A percentile compares a stretch with the other conserved stretches of the same genome.
These are phyloP conservation scores for Anthracocystis panici-leucophaei DNA, from an alignment of 1,284 basidiomycete species.

Conservation along the genomic window DNA sequence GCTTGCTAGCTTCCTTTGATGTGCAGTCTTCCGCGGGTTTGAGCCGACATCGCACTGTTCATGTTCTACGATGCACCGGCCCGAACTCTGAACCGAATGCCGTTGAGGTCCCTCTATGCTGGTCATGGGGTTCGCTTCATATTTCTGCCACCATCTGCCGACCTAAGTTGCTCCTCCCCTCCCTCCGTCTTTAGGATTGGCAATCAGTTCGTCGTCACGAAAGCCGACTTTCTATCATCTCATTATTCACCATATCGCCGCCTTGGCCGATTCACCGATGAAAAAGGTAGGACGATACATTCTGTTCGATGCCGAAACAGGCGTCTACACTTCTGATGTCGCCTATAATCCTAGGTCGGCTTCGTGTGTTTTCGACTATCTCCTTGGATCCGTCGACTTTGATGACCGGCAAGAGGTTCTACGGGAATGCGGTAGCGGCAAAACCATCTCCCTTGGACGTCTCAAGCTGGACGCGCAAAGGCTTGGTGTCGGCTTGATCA, in stretches of 20 bases:
- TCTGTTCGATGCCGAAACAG: conserved; percentile 14
- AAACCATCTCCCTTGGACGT: conserved; percentile 28
- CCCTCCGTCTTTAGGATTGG: not conserved
- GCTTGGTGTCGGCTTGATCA: conserved; percentile 36
- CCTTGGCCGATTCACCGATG: not conserved
- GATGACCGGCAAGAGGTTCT: conserved; percentile 23
- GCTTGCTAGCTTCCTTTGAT: not conserved
- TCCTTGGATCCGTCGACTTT: conserved; percentile 21
- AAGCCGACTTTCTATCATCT: not conserved
- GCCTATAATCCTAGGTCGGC: conserved; percentile 7
- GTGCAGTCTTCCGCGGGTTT: not conserved
- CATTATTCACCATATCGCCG: not conserved
- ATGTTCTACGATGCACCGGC: not conserved
- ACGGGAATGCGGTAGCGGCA: conserved; percentile 19
- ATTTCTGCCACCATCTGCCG: not conserved
- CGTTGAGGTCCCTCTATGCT: not conserved
- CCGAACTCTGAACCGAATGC: not conserved
- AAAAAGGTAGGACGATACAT: conserved; percentile 22
- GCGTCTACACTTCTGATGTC: conserved; percentile 17
- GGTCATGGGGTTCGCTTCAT: not conserved
- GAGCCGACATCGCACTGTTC: not conserved
- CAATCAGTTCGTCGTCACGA: not conserved
- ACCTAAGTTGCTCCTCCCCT: not conserved
- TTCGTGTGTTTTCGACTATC: conserved; percentile 25
- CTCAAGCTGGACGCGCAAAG: conserved; percentile 43